Percentiles rank a stretch among this genome's conserved stretches.
Conservation (phyloP, 73 alveolate species). For the Paramecium bursaria region DNA sequence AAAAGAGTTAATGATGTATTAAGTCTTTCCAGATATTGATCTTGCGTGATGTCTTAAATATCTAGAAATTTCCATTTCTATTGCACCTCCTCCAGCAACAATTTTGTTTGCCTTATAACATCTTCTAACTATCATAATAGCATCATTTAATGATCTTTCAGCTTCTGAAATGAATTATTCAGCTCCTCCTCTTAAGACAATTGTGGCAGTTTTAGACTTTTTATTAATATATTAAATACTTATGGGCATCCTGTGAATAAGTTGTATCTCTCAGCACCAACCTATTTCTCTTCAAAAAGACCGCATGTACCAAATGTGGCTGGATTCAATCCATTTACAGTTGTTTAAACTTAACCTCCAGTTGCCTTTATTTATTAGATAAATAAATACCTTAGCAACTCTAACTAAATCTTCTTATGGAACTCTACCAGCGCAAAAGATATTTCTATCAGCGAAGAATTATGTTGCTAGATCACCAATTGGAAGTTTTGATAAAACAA, state of each 20-base stretch:
- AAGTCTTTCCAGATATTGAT: constrained; percentile 87
- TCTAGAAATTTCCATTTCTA: constrained; percentile 96
- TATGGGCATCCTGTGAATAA: constrained; percentile 81
- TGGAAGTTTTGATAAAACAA: constrained; percentile 95
- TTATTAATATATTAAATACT: not conserved
- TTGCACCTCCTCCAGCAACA: constrained; percentile 93
- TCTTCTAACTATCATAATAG: constrained; percentile 95
- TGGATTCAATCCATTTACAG: constrained; percentile 88
- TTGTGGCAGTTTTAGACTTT: constrained; percentile 93
- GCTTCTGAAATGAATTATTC: constrained; percentile 98
- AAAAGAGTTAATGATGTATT: constrained; percentile 87
- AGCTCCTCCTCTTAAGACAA: constrained; percentile 98
- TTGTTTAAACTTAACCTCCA: constrained; percentile 93
- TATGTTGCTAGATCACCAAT: constrained; percentile 98
- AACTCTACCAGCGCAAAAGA: constrained; percentile 97
- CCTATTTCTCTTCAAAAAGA: constrained; percentile 93
- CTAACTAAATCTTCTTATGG: constrained; percentile 91
- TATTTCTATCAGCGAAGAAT: constrained; percentile 92
- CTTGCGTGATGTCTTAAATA: constrained; percentile 87
- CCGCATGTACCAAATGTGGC: constrained; percentile 94
- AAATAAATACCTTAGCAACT: constrained; percentile 75
- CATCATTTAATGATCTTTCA: constrained; percentile 96
- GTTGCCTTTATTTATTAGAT: constrained; percentile 79
- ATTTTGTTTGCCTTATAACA: constrained; percentile 86
- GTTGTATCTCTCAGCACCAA: constrained; percentile 96